Percentiles rank a stretch among this genome's conserved stretches.
These are phyloP conservation scores for Vitis rotundifolia DNA, from an alignment of 164 flowering plant genomes.

Conservation along the genomic window DNA sequence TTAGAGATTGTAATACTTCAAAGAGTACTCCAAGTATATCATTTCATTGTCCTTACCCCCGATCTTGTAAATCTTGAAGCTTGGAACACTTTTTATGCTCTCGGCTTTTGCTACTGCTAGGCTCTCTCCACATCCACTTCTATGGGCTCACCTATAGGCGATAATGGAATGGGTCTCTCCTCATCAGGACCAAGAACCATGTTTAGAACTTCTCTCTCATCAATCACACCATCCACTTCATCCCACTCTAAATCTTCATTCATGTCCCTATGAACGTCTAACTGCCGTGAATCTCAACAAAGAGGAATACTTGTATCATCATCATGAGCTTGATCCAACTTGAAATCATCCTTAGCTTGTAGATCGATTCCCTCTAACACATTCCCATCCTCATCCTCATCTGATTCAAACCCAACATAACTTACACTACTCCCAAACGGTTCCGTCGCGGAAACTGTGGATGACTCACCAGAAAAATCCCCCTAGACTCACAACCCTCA, in stretches of 20 bases:
- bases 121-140: conserved; percentile 28
- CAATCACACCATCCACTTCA: conserved; percentile 57
- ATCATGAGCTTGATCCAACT: conserved; percentile 15
- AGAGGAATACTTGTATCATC: conserved; percentile 44
- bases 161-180: conserved; percentile 19
- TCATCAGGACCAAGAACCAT: conserved; percentile 42
- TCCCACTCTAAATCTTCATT: conserved; percentile 84
- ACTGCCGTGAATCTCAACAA: conserved; percentile 64
- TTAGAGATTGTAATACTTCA: no score
- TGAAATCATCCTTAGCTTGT: conserved; percentile 36
- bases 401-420: conserved; percentile 40
- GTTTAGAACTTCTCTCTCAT: conserved; percentile 54
- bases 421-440: conserved; percentile 15
- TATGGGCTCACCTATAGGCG: conserved; percentile 13
- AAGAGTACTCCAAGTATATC: no score
- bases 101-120: no score
- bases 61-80: no score
- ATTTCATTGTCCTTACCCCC: no score
- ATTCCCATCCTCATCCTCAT: conserved; percentile 38
- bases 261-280: conserved; percentile 43
- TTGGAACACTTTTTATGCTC: conserved; percentile 4
- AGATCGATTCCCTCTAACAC: conserved; percentile 26
- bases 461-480: conserved; percentile 28
- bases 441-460: conserved; percentile 6
- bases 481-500: conserved; percentile 29